phyloP scores from a whole-genome alignment of 805 yeast species.

The Saitoella complicata region DNA sequence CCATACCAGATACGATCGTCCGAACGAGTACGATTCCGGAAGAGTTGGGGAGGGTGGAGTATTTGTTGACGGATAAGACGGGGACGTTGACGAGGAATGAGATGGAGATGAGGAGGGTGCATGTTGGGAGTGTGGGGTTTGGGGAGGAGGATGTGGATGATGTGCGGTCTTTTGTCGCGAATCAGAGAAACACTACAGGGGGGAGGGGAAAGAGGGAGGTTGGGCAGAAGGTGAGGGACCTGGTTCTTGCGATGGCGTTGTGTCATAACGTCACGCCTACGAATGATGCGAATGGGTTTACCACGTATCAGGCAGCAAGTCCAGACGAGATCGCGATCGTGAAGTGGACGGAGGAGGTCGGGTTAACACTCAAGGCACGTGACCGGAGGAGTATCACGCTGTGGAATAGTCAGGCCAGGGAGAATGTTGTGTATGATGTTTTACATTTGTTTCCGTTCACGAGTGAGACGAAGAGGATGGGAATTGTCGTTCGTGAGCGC shows the following conservation, averaged over 20 bases:
- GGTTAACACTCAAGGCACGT: constrained; percentile 61
- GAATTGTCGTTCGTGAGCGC: constrained; percentile 55
- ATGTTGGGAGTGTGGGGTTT: constrained; percentile 82
- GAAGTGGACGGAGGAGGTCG: constrained; percentile 73
- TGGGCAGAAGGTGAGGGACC: constrained; percentile 59
- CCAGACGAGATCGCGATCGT: constrained; percentile 98
- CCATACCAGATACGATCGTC: constrained; percentile 76
- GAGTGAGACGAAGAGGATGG: constrained; percentile 94
- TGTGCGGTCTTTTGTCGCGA: constrained; percentile 48
- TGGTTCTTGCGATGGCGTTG: constrained; percentile 69
- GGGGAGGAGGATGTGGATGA: constrained; percentile 86
- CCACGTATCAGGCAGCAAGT: constrained; percentile 90
- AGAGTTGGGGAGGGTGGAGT: constrained; percentile 90
- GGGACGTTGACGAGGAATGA: constrained; percentile 97
- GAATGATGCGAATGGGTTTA: constrained; percentile 48
- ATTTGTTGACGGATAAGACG: constrained; percentile 81
- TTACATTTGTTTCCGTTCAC: constrained; percentile 83
- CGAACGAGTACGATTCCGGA: constrained; percentile 97
- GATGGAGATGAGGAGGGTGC: constrained; percentile 88
- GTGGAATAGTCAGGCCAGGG: constrained; percentile 42
- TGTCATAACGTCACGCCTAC: constrained; percentile 97
- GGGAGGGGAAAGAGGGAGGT: constrained; percentile 37
- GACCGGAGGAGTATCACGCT: constrained; percentile 65
- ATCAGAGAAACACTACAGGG: constrained; percentile 5
- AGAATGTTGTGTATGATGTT: constrained; percentile 13